Conservation (phyloP, 2,329 filamentous ascomycete species). For the Fusarium praegraminearum region DNA sequence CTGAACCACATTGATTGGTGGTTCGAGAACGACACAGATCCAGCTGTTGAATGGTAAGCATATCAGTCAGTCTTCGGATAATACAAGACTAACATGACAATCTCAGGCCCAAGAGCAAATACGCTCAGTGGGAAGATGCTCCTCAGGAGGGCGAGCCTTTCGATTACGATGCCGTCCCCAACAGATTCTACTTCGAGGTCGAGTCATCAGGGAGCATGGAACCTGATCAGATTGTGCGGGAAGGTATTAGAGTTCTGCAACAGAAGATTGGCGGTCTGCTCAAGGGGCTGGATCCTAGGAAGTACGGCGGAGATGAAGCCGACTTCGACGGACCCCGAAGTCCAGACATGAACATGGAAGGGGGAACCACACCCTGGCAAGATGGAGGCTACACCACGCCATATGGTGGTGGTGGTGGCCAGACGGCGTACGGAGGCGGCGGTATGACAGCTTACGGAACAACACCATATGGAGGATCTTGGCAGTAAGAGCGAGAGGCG, state of each 20-base stretch:
- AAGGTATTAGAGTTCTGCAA: constrained; percentile 89
- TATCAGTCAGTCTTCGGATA: background rate
- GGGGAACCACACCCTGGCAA: constrained; percentile 66
- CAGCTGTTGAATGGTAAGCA: constrained; percentile 84
- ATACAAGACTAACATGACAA: constrained; percentile 7
- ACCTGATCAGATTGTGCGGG: constrained; percentile 88
- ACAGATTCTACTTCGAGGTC: constrained; percentile 92
- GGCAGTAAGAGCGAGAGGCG: constrained; percentile 55
- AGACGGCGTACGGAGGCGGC: constrained; percentile 74
- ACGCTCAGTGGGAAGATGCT: constrained; percentile 82
- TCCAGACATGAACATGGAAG: constrained; percentile 72
- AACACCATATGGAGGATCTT: constrained; percentile 62
- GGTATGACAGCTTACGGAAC: constrained; percentile 76
- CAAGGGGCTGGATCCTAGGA: constrained; percentile 62
- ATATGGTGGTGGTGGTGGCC: constrained; percentile 65
- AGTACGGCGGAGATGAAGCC: constrained; percentile 66
- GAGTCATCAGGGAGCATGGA: constrained; percentile 90
- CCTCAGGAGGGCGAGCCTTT: constrained; percentile 86
- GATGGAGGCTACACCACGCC: constrained; percentile 77
- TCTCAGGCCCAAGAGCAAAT: constrained; percentile 81
- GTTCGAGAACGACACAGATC: constrained; percentile 83
- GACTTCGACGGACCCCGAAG: constrained; percentile 74
- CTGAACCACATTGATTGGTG: constrained; percentile 91
- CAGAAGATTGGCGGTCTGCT: constrained; percentile 89
- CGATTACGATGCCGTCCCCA: constrained; percentile 88